These are phyloP conservation scores for Vachellia collinsii DNA, from an alignment of 306 rosid species.

Conservation along the genomic window DNA sequence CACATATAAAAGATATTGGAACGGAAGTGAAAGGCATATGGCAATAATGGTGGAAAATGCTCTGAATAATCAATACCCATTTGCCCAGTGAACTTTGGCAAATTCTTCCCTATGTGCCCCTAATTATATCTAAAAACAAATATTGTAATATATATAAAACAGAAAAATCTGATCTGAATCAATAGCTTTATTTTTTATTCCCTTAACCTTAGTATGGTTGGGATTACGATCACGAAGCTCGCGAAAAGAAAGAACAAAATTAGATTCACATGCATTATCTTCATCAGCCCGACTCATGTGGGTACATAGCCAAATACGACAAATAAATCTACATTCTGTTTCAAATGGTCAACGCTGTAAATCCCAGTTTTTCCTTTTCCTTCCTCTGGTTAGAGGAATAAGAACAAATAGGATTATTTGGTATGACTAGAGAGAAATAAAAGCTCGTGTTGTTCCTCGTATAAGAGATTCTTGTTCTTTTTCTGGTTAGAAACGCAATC, in stretches of 20 bases:
- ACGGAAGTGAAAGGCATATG: too few relatives aligned
- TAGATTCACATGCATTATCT: conserved; percentile 28
- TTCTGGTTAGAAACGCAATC: too few relatives aligned
- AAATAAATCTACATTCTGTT: conserved; percentile 24
- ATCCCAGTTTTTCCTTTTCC: background rate
- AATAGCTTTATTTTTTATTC: background rate
- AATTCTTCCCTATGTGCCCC: background rate
- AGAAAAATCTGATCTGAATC: background rate
- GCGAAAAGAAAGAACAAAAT: background rate
- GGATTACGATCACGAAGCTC: background rate
- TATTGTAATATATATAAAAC: background rate
- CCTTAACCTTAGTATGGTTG: background rate
- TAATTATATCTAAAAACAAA: background rate
- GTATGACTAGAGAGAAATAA: too few relatives aligned
- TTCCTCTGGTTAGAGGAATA: too few relatives aligned
- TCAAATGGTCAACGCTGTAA: background rate
- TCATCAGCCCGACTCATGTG: conserved; percentile 15
- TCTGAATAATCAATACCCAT: background rate
- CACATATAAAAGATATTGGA: too few relatives aligned
- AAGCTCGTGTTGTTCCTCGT: too few relatives aligned
- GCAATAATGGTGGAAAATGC: too few relatives aligned
- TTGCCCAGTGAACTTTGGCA: background rate
- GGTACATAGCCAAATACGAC: conserved; percentile 3
- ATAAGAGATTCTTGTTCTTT: too few relatives aligned
- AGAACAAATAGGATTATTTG: too few relatives aligned